Evolutionary conservation across 208 protist species (phyloP).

Genomic region (Leishmania tropica): DNA sequence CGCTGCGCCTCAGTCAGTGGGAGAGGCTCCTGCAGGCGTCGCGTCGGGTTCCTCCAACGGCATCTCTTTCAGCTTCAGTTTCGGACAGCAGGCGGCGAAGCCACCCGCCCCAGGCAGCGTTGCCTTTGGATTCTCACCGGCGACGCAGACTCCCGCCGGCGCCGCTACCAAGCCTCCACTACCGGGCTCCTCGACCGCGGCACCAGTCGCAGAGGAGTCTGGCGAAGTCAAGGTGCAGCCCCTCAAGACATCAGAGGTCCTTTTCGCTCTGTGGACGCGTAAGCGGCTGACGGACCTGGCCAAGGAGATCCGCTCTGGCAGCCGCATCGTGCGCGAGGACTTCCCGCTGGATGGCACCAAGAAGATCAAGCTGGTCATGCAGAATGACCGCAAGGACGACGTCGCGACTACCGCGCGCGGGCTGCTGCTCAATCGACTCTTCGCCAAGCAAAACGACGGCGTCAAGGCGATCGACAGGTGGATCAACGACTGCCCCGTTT

Average conservation of each 20-base stretch:
- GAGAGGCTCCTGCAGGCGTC: background rate
- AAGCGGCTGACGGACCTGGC: conserved; percentile 60
- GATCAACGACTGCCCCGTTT: conserved; percentile 80
- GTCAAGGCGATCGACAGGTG: conserved; percentile 65
- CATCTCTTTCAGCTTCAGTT: conserved; percentile 34
- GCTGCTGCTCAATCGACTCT: conserved; percentile 73
- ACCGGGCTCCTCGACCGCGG: conserved; percentile 36
- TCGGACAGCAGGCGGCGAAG: background rate
- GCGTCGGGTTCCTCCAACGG: conserved; percentile 10
- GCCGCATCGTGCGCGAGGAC: conserved; percentile 73
- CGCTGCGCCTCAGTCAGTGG: background rate
- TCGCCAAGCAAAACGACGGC: conserved; percentile 64
- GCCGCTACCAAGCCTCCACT: conserved; percentile 7
- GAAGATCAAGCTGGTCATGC: conserved; percentile 81
- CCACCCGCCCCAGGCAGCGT: background rate
- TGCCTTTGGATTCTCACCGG: conserved; percentile 38
- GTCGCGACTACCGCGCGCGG: conserved; percentile 42
- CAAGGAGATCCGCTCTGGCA: conserved; percentile 76
- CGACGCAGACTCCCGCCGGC: conserved; percentile 2
- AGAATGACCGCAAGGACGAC: conserved; percentile 87
- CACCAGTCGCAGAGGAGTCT: conserved; percentile 10
- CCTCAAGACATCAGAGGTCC: conserved; percentile 68
- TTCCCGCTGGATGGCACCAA: conserved; percentile 46
- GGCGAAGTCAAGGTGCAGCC: conserved; percentile 34
- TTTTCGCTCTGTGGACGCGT: conserved; percentile 82